These are phyloP conservation scores for Flagelloscypha sp. DNA, from an alignment of 768 basidiomycete genomes.

Conservation along the genomic window DNA sequence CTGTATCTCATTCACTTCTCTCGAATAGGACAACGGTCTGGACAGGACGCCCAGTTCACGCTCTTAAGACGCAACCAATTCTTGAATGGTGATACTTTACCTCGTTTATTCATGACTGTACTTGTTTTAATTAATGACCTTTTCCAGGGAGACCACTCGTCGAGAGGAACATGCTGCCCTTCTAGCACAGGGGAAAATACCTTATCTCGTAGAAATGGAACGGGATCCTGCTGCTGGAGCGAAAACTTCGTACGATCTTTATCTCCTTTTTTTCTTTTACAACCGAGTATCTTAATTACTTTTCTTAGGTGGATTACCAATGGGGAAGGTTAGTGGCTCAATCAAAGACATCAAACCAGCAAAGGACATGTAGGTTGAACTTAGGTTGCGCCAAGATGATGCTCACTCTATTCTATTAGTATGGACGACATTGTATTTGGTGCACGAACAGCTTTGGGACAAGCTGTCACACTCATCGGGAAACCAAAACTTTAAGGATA, in stretches of 20 bases:
- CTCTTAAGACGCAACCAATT: slow-evolving; percentile 51
- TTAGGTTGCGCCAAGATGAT: too few species aligned
- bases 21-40: too few species aligned
- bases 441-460: too few species aligned
- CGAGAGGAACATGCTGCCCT: slow-evolving; percentile 36
- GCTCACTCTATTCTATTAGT: too few species aligned
- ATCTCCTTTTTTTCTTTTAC: too few species aligned
- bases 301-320: too few species aligned
- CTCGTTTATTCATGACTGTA: neutral
- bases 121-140: neutral
- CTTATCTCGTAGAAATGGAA: slow-evolving; percentile 45
- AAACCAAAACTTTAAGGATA: too few species aligned
- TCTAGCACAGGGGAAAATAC: slow-evolving; percentile 41
- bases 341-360: slow-evolving; percentile 55
- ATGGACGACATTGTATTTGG: too few species aligned
- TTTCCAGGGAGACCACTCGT: slow-evolving; percentile 32
- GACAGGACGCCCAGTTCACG: slow-evolving; percentile 45
- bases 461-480: too few species aligned
- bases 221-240: slow-evolving; percentile 37
- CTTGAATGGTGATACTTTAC: slow-evolving; percentile 32
- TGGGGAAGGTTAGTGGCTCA: slow-evolving; percentile 45
- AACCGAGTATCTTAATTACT: too few species aligned
- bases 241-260: slow-evolving; percentile 32
- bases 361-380: slow-evolving; percentile 42
- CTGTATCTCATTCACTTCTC: too few species aligned